Base-by-base conservation (phyloP, 1,139 yeast genomes). In the Geotrichum restrictum region DNA sequence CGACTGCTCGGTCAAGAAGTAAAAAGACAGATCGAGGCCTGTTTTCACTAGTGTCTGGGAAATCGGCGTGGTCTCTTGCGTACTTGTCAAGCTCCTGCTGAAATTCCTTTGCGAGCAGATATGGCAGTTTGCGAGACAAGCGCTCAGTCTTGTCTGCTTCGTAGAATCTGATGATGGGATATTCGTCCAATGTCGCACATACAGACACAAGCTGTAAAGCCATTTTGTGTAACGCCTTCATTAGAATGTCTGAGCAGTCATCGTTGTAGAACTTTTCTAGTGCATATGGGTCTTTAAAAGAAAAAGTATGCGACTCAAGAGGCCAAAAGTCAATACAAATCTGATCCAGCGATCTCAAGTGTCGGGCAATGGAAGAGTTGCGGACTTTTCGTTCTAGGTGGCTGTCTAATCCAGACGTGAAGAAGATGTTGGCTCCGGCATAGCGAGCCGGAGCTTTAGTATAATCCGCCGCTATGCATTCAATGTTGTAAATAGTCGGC, bases 131-230 rank as follows among this genome's bases (percentile, higher is more conserved):
- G 3, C 85, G 75, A 0, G 95, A 88, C 32, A 75, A 76, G 49
- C 74, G 74, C 40, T 70, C 70, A 10, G 84, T 82, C 2, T 77
- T 68, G 16, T 54, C 56, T 13, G 56, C 53, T 21, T 54, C 52
- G 38, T 54, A 51, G 69, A 81, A 88, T 58, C 98, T 75, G 32
- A 93, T 80, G 46, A 85, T 78, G 1, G 98, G 98, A 62, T 85
- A 87, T 64, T 91, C 98, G 13, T 95, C 95, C 1, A 94, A 81
- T 8, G 86, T 66, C 3, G 86, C 80, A 74, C 95, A 85, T 32
- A 87, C 64, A 59, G 84, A 81, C 37, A 88, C 81, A 61, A 93
- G 72, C 44, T 83, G 73, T 45, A 69, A 62, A 1, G 94, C 89
- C 0, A 87, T 82, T 53, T 72, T 70, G 33, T 75, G 71, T 24